These are phyloP conservation scores for Colletotrichum eleusines DNA, from an alignment of 2,329 filamentous ascomycete genomes.

Conservation along the genomic window DNA sequence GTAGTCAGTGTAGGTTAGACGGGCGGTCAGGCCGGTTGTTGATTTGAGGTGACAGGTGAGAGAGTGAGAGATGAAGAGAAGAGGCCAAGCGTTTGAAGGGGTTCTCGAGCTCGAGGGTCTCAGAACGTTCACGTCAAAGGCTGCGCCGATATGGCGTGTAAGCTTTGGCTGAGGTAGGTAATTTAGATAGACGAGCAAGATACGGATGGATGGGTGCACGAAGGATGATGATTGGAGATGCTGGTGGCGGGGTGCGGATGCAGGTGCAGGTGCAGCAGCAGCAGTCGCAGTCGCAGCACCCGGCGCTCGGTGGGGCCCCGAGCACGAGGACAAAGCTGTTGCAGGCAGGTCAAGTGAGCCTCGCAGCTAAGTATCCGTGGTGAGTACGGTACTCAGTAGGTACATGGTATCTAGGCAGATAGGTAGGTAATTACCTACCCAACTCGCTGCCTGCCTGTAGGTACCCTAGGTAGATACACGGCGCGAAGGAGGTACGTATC, in stretches of 20 bases:
- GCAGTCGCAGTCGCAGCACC: not conserved
- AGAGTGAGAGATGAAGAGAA: no score
- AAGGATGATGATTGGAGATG: slow-evolving; percentile 5
- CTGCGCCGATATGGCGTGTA: not conserved
- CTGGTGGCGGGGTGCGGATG: slow-evolving; percentile 13
- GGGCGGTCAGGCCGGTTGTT: slow-evolving; percentile 12
- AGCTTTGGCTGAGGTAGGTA: not conserved
- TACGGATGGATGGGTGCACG: not conserved
- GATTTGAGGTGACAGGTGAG: slow-evolving; percentile 18
- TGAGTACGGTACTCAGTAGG: no score
- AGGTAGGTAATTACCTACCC: no score
- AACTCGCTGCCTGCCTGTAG: no score
- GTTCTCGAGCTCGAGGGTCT: not conserved
- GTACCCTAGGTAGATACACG: no score
- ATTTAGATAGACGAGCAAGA: not conserved
- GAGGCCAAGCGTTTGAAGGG: slow-evolving; percentile 15
- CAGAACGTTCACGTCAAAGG: slow-evolving; percentile 7
- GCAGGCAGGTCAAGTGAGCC: slow-evolving; percentile 37
- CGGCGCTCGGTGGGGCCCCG: slow-evolving; percentile 38
- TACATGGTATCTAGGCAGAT: no score
- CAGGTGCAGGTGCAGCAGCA: slow-evolving; percentile 9
- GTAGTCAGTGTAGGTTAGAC: not conserved
- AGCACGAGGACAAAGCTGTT: slow-evolving; percentile 41
- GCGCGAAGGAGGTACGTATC: not conserved
- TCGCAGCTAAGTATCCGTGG: slow-evolving; percentile 19